Evolutionary conservation across 1,284 basidiomycete species (phyloP), one percentile per base, ranked within the genome.

Genomic region (Tylopilus sp.): DNA sequence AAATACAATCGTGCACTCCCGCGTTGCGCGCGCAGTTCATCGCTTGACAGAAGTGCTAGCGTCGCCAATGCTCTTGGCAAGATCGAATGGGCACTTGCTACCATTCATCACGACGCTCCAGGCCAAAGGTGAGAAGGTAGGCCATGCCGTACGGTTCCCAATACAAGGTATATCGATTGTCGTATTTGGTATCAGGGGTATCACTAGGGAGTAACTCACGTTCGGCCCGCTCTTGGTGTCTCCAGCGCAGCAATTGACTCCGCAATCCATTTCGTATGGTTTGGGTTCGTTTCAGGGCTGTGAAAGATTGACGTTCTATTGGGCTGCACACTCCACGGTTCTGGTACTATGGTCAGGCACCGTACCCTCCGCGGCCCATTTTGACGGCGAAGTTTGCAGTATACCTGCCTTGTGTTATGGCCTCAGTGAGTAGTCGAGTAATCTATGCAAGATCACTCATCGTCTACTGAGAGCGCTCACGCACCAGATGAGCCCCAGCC

Each of bases 151-250:
- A 60, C 33, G 23, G 29, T 48, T 49, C 28, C 63, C 29, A 58
- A 58, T 62, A 66, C 51, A 51, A 60, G 60, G 19, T 44, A 65
- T 65, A 61, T 61, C 33, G 31, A 52, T 46, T 50, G 2, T 49
- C 57, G 6, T 49, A 64, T 63, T 50, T 59, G 38, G 61, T 33
- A 56, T 60, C 41, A 34, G 19, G 42, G 30, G 36, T 44, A 47
- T 63, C 46, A 46, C 53, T n/a, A n/a, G 52, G 26, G 25, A 41
- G 25, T 16, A 18, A 58, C 54, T 48, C 59, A 53, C 56, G 46
- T 37, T 44, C 48, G 51, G 48, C 37, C 52, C 59, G 48, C 41
- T 48, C 21, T 48, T 48, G 30, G 38, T 48, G 13, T 44, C 34
- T 21, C 46, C 46, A 38, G 45, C 34, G 45, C 41, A 49, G 49